Evolutionary conservation across 768 basidiomycete genomes (phyloP).

Genomic region (Suillus weaverae): DNA sequence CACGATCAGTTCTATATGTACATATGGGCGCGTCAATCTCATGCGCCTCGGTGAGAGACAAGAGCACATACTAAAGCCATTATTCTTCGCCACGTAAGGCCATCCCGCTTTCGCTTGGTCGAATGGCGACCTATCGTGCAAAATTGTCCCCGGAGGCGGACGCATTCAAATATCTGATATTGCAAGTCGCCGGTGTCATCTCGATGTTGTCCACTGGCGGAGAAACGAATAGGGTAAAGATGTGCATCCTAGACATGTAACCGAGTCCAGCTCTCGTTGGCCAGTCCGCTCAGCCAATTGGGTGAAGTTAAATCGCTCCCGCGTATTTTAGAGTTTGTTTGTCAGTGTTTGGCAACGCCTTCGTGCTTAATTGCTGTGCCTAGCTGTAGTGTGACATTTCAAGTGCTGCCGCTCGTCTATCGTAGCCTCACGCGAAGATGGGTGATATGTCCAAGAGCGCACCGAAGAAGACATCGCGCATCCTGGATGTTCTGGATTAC

Average conservation of each 20-base stretch:
- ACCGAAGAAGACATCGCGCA: constrained; percentile 8
- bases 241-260: background rate
- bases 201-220: background rate
- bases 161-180: constrained; percentile 64
- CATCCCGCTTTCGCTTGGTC: constrained; percentile 55
- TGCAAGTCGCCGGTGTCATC: constrained; percentile 46
- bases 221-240: background rate
- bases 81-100: constrained; percentile 92
- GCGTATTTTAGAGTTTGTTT: constrained; percentile 5
- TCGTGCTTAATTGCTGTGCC: constrained; percentile 2
- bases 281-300: background rate
- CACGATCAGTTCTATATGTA: constrained; percentile 79
- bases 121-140: constrained; percentile 73
- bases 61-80: constrained; percentile 79
- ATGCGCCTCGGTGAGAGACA: constrained; percentile 76
- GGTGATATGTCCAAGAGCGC: constrained; percentile 3
- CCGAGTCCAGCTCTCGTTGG: background rate
- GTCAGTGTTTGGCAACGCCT: constrained; percentile 1
- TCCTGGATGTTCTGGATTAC: constrained; percentile 15
- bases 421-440: constrained; percentile 3
- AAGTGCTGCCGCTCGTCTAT: constrained; percentile 4
- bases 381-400: background rate
- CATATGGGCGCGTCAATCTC: constrained; percentile 92
- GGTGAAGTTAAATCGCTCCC: background rate
- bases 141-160: constrained; percentile 52